A percentile compares a stretch with the other conserved stretches of the same genome.
These are phyloP conservation scores for Fusarium newnesense DNA, from an alignment of 2,329 filamentous ascomycete genomes.

Conservation along the genomic window DNA sequence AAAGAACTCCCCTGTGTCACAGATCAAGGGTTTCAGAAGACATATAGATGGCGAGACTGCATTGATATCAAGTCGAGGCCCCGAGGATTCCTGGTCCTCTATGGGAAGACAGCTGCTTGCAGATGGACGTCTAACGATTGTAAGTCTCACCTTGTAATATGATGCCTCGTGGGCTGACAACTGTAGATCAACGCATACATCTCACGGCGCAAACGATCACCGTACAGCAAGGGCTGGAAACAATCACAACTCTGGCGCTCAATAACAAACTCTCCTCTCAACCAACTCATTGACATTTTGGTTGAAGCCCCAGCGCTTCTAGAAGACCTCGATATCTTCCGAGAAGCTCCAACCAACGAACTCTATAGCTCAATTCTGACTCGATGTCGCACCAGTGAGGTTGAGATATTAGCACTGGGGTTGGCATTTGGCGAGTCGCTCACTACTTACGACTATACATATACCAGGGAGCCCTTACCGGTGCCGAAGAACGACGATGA, in stretches of 20 bases:
- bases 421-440: neutral
- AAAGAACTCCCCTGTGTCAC: neutral
- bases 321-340: neutral
- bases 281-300: slow-evolving; percentile 3
- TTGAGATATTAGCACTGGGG: neutral
- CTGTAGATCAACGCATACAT: neutral
- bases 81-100: neutral
- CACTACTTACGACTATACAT: slow-evolving; percentile 7
- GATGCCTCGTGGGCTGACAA: accelerated
- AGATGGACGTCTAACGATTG: slow-evolving; percentile 12
- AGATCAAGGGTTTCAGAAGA: neutral
- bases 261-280: neutral
- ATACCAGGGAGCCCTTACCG: neutral
- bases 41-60: slow-evolving; percentile 19
- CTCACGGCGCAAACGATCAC: neutral
- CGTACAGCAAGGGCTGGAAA: slow-evolving; percentile 1
- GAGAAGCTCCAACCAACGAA: neutral
- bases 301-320: slow-evolving; percentile 8
- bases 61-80: neutral
- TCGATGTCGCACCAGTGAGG: neutral
- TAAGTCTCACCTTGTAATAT: accelerated
- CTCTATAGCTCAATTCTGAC: accelerated
- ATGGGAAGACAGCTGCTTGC: slow-evolving; percentile 12
- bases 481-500: neutral
- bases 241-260: slow-evolving; percentile 9